Percentiles rank a stretch among this genome's conserved stretches.
Conservation (phyloP, 768 basidiomycete genomes). For the Suillus tomentosus region DNA sequence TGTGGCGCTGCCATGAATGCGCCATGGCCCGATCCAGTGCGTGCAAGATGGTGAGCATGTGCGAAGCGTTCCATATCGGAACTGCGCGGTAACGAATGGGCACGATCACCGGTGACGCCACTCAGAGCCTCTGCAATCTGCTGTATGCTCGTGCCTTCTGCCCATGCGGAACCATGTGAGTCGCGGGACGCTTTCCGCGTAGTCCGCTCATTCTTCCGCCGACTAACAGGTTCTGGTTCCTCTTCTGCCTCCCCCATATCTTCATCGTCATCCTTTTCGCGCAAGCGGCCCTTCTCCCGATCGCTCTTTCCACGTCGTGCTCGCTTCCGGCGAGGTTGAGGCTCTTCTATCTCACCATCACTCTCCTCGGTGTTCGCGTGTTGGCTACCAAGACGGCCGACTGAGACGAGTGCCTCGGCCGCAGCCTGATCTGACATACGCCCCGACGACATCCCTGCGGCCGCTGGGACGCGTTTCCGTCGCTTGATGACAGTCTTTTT, state of each 20-base stretch:
- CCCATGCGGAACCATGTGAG: conserved; percentile 35
- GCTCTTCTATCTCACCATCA: conserved; percentile 43
- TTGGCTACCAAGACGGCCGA: conserved; percentile 55
- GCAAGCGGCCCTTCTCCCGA: conserved; percentile 39
- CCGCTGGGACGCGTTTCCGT: conserved; percentile 94
- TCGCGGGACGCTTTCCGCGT: conserved; percentile 37
- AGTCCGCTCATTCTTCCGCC: conserved; percentile 37
- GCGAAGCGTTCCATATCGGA: conserved; percentile 35
- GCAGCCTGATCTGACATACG: conserved; percentile 84
- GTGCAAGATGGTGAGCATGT: conserved; percentile 33
- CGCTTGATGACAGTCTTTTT: conserved; percentile 99
- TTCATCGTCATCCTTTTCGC: conserved; percentile 47
- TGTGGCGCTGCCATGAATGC: conserved; percentile 37
- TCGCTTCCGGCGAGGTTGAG: conserved; percentile 62
- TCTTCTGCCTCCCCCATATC: conserved; percentile 49
- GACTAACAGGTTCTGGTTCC: conserved; percentile 19
- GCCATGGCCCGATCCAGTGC: conserved; percentile 37
- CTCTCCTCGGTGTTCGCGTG: conserved; percentile 43
- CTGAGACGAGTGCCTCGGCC: conserved; percentile 85
- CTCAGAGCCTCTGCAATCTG: conserved; percentile 35
- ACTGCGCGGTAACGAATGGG: conserved; percentile 35
- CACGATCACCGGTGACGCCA: conserved; percentile 28
- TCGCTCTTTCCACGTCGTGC: conserved; percentile 42
- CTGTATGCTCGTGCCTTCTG: conserved; percentile 38
- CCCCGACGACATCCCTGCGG: conserved; percentile 46